Evolutionary conservation across 2,329 filamentous ascomycete genomes (phyloP), one percentile per base, ranked within the genome.

Genomic region (Ophiostoma sp.): DNA sequence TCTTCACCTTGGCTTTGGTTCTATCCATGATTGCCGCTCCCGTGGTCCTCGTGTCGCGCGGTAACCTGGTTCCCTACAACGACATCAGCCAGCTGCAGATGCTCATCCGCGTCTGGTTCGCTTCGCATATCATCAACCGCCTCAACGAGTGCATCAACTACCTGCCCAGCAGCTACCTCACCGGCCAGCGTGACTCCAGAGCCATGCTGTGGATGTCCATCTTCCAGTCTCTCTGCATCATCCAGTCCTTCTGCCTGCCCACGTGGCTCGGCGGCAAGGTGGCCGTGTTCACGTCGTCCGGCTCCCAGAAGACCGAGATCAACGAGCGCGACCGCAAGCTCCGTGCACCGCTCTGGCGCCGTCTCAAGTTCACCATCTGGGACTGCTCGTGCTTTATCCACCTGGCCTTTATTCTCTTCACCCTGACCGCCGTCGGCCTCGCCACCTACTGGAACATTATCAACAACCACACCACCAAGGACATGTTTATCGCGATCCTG

Each of bases 121-220:
- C 83, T 8, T 77, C 83, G 1, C 80, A 81, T 52, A 78, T 86
- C 1, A 76, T 79, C 71, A 86, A 84, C 75, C 83, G 86, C 20
- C 68, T 87, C 1, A 85, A 81, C 76, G 86, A 88, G 75, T 83
- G 85, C 71, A 79, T 84, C 31, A 80, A 86, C n/a, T 87, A 83
- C 75, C 80, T 86, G 11, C 86, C 86, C 0, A 82, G 85, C 2
- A 85, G 86, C 23, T 88, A 88, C 75, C 83, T 85, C 75, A 85
- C 84, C 11, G 86, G 85, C 3, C 85, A 86, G 76, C 81, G 86
- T 70, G 85, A 84, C 54, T 80, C 82, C 1, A 80, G 85, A 5
- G 84, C 84, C 72, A 83, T 87, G 76, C 79, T 88, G 54, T 89
- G 86, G 86, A 88, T 88, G 86, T 82, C 86, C 52, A 71, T 72